Percentiles rank a stretch among this genome's conserved stretches.
Conservation (phyloP, 257 asterid genomes). For the Solanum chmielewskii region DNA sequence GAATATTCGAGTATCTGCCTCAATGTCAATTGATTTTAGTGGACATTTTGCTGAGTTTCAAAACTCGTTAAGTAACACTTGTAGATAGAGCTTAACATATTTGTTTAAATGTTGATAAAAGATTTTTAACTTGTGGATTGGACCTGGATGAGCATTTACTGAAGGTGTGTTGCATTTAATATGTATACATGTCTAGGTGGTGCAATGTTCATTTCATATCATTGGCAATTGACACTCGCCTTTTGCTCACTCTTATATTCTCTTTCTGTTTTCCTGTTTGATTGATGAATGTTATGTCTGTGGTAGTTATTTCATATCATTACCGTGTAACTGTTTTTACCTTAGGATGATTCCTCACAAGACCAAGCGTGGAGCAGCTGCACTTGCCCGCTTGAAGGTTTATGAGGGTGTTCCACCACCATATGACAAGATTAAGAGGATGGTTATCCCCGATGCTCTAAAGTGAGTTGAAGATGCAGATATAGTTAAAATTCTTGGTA, state of each 20-base stretch:
- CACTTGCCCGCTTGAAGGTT: conserved; percentile 75
- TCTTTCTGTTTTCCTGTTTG: background rate
- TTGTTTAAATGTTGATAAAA: background rate
- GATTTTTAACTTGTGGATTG: background rate
- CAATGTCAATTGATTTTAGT: background rate
- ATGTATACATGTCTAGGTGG: background rate
- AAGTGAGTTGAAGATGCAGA: conserved; percentile 28
- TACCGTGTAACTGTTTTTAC: background rate
- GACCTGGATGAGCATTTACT: background rate
- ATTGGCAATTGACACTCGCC: background rate
- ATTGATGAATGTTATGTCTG: background rate
- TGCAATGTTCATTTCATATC: background rate
- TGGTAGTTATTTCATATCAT: background rate
- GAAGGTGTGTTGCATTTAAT: background rate
- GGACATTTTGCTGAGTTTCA: background rate
- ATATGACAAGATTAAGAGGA: conserved; percentile 68
- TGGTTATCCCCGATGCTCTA: conserved; percentile 86
- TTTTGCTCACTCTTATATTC: background rate
- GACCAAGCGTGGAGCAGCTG: conserved; percentile 88
- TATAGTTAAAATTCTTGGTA: background rate
- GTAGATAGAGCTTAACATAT: background rate
- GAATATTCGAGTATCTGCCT: too few species aligned
- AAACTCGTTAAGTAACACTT: background rate
- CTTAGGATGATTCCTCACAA: conserved; percentile 76
- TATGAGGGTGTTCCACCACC: conserved; percentile 78